These are phyloP conservation scores for Phialemoniopsis sp. DNA, from an alignment of 2,329 filamentous ascomycete species.

Conservation along the genomic window DNA sequence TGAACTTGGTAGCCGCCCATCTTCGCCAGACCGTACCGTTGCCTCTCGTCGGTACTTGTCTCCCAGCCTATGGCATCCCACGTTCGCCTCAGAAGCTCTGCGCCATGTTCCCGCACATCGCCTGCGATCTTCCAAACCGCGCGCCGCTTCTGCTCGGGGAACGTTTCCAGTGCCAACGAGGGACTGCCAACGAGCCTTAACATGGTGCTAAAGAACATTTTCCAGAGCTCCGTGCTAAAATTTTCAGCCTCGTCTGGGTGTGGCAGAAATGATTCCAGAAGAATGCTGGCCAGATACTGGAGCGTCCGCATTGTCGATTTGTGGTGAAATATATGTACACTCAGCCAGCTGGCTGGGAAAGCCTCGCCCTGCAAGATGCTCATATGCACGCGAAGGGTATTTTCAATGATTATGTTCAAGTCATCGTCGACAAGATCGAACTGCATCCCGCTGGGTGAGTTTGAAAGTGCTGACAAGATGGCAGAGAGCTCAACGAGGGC, in stretches of 20 bases:
- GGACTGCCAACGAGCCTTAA: constrained; percentile 87
- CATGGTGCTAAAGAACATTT: constrained; percentile 84
- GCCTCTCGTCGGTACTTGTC: constrained; percentile 72
- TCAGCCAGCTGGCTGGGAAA: constrained; percentile 87
- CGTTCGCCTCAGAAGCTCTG: constrained; percentile 75
- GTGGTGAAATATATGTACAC: constrained; percentile 88
- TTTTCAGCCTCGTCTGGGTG: constrained; percentile 85
- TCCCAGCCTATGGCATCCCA: constrained; percentile 99
- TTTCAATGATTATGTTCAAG: constrained; percentile 69
- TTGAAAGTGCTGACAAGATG: constrained; percentile 77
- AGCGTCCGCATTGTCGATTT: constrained; percentile 83
- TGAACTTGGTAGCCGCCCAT: constrained; percentile 98
- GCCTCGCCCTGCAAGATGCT: constrained; percentile 87
- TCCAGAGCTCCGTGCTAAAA: constrained; percentile 94
- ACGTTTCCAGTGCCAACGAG: constrained; percentile 86
- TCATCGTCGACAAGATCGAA: constrained; percentile 73
- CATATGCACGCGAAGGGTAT: constrained; percentile 78
- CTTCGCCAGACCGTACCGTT: constrained; percentile 72
- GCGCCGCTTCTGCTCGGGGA: constrained; percentile 91
- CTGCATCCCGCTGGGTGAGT: constrained; percentile 68
- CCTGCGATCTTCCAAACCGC: constrained; percentile 99
- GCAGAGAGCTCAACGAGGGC: constrained; percentile 84
- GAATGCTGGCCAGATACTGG: constrained; percentile 73
- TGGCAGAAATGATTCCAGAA: constrained; percentile 82
- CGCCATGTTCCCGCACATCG: constrained; percentile 88